Percentiles rank a stretch among this genome's conserved stretches.
Conservation (phyloP, 2,329 filamentous ascomycete species). For the Grosmannia serpens region DNA sequence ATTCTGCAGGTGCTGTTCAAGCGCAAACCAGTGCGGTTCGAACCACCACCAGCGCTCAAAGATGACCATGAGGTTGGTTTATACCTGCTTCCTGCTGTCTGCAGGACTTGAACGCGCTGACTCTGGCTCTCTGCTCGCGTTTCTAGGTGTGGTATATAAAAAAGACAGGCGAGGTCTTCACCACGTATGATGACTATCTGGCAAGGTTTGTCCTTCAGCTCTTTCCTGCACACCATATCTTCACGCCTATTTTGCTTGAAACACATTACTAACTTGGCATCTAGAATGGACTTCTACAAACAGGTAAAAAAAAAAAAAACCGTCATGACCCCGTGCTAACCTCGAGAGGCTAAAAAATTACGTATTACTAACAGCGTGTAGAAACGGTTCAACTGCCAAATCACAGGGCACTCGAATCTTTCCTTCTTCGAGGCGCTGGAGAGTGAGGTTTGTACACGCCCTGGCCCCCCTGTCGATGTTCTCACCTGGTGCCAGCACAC, state of each 20-base stretch:
- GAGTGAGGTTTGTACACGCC: conserved; percentile 60
- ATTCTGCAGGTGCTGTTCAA: conserved; percentile 74
- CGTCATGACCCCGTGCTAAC: neutral
- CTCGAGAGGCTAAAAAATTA: neutral
- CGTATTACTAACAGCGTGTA: conserved; percentile 23
- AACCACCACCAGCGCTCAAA: conserved; percentile 56
- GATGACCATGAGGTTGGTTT: conserved; percentile 70
- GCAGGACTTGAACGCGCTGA: conserved; percentile 7
- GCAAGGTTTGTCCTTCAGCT: conserved; percentile 42
- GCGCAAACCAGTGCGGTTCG: conserved; percentile 82
- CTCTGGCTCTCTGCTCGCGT: conserved; percentile 2
- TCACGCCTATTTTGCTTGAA: neutral
- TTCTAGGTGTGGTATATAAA: conserved; percentile 79
- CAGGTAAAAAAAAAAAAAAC: conserved; percentile 45
- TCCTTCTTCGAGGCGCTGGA: conserved; percentile 87
- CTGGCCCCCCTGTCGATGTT: neutral
- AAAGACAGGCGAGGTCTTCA: conserved; percentile 83
- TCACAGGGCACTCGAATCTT: conserved; percentile 83
- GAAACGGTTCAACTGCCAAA: conserved; percentile 89
- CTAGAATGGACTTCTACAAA: conserved; percentile 84
- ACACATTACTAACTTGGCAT: conserved; percentile 20
- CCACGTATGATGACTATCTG: conserved; percentile 78
- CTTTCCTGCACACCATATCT: neutral
- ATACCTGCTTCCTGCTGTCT: neutral
- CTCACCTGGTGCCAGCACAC: neutral